Conservation (phyloP, 805 yeast species). For the baker's yeast (Saccharomyces cerevisiae) region DNA sequence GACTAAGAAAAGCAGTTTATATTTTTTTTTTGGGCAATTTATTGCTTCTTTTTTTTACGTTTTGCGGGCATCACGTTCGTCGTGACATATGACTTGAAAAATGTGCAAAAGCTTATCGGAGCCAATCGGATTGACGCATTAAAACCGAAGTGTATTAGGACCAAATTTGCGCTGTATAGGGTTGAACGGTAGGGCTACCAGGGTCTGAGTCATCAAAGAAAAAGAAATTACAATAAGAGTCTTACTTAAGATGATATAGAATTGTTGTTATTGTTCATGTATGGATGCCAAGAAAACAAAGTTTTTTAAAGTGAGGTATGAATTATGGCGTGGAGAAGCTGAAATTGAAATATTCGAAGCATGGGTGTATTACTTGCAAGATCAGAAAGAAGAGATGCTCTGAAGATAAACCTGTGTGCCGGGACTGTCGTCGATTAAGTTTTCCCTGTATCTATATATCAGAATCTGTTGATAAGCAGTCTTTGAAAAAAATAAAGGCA, state of each 20-base stretch:
- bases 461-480: slow-evolving; percentile 28
- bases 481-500: slow-evolving; percentile 22
- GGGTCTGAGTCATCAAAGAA: neutral
- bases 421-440: slow-evolving; percentile 57
- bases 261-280: neutral
- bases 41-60: neutral
- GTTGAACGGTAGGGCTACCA: neutral
- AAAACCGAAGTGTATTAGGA: neutral
- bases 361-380: slow-evolving; percentile 66
- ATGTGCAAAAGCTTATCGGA: neutral
- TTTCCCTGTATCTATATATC: slow-evolving; percentile 65
- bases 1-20: neutral
- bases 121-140: neutral
- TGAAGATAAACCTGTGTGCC: slow-evolving; percentile 59
- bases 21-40: neutral
- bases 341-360: slow-evolving; percentile 32
- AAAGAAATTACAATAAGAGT: neutral
- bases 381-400: slow-evolving; percentile 67
- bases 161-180: neutral
- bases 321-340: neutral
- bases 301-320: neutral
- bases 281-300: neutral
- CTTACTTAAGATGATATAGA: neutral
- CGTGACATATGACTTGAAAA: neutral
- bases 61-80: neutral